Base-by-base conservation (phyloP, 148 eudicot genomes). In the Polygonum maritimum region DNA sequence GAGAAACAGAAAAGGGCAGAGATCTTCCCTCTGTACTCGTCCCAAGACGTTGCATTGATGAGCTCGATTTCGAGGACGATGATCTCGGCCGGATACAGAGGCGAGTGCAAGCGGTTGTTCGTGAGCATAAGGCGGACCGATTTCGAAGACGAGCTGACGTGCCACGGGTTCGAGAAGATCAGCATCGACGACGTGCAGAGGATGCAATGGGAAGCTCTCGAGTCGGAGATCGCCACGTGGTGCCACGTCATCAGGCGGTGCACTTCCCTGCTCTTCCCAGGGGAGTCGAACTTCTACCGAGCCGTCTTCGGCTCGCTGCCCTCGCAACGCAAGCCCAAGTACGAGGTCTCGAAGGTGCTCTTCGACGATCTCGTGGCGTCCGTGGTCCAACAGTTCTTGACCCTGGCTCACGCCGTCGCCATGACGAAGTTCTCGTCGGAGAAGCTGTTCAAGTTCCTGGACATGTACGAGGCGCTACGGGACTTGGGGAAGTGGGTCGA, bases 401-500 rank as follows among this genome's bases (percentile, higher is more conserved):
- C 83, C 49, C 90, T 94, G 38, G 86, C 88, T 0, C 89, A 84
- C 76, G 97, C 96, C 0, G 88, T 89, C 0, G 77, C 89, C 1
- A 81, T 94, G 85, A 84, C 92, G 0, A 89, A 89, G 77, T 85
- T 89, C 0, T 84, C 92, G 0, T 79, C 96, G 0, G 93, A 92
- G 78, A 94, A 92, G 71, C 70, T 94, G 1, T 94, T 94, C 83
- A 94, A 94, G 78, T 89, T 85, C 69, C 83, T 92, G 2, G 92
- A 90, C 78, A 84, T 88, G 57, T 89, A 94, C 21, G 98, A 94
- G 87, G 81, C 86, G 5, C 36, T 91, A 13, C 79, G 90, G 0
- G 97, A 88, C 58, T 9, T 80, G 19, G 69, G 78, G 54, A 69
- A 85, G 0, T 45, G 51, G 40, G 21, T 58, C 5, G 57, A 76